Evolutionary conservation across 1,139 yeast species (phyloP).

Genomic region (Scheffersomyces insectosa): DNA sequence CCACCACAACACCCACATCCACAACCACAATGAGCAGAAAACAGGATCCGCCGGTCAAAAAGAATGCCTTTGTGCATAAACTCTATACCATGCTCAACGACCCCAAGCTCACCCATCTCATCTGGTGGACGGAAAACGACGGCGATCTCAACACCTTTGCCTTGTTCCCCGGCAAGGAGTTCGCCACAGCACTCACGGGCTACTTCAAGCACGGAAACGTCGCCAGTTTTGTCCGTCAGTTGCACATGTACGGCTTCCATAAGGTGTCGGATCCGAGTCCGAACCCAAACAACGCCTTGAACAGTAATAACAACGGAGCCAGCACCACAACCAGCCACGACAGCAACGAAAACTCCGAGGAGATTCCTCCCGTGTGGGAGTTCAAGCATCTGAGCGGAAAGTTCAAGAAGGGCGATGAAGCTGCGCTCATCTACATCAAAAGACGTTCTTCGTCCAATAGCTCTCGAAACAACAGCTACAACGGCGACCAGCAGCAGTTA

Average conservation of each 20-base stretch:
- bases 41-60: constrained; percentile 38
- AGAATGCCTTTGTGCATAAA: constrained; percentile 66
- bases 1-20: neutral
- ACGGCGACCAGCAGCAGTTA: neutral
- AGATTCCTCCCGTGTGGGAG: constrained; percentile 64
- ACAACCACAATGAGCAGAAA: constrained; percentile 13
- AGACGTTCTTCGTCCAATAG: constrained; percentile 52
- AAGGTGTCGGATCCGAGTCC: constrained; percentile 49
- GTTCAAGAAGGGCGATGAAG: constrained; percentile 76
- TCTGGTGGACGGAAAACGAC: constrained; percentile 79
- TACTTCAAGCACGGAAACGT: constrained; percentile 51
- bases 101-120: constrained; percentile 46
- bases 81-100: constrained; percentile 60
- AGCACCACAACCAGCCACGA: constrained; percentile 14
- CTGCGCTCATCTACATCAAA: constrained; percentile 62
- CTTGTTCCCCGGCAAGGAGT: constrained; percentile 55
- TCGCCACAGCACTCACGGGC: constrained; percentile 43
- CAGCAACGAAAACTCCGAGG: constrained; percentile 12
- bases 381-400: constrained; percentile 81
- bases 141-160: constrained; percentile 62
- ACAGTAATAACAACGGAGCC: constrained; percentile 1
- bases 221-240: constrained; percentile 48
- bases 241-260: constrained; percentile 53
- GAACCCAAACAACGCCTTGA: constrained; percentile 11
- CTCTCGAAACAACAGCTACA: constrained; percentile 6